phyloP scores from a whole-genome alignment of 1,139 yeast genomes.

The Tardiomyces digboiensis region DNA sequence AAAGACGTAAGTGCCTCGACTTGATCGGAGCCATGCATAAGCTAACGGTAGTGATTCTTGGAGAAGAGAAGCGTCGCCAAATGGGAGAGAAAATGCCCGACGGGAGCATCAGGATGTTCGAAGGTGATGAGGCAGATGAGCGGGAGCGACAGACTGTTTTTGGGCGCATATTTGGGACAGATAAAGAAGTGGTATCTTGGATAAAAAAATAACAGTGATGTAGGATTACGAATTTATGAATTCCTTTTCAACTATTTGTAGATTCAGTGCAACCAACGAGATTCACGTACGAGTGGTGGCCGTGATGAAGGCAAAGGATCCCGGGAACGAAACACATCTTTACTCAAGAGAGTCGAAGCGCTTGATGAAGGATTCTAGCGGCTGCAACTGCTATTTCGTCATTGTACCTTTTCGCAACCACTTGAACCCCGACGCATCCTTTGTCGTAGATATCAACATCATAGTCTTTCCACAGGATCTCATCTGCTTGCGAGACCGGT shows the following conservation, averaged over 20 bases:
- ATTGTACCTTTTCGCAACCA: constrained; percentile 1
- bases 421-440: neutral
- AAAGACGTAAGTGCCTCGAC: constrained; percentile 20
- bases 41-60: constrained; percentile 24
- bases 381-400: neutral
- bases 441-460: neutral
- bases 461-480: neutral
- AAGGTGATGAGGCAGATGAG: constrained; percentile 33
- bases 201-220: constrained; percentile 5
- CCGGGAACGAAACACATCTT: no score
- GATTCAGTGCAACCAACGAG: no score
- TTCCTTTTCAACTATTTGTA: constrained; percentile 1
- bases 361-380: neutral
- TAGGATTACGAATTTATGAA: constrained; percentile 4
- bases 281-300: no score
- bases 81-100: constrained; percentile 40
- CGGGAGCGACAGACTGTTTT: constrained; percentile 30
- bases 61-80: constrained; percentile 38
- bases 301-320: no score
- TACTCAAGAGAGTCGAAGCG: neutral
- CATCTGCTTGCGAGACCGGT: neutral
- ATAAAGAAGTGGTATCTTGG: constrained; percentile 8
- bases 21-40: neutral
- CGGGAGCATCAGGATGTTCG: constrained; percentile 37
- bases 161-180: constrained; percentile 35